phyloP scores from a whole-genome alignment of 1,139 yeast species.

The Nakaseomyces delphensis region DNA sequence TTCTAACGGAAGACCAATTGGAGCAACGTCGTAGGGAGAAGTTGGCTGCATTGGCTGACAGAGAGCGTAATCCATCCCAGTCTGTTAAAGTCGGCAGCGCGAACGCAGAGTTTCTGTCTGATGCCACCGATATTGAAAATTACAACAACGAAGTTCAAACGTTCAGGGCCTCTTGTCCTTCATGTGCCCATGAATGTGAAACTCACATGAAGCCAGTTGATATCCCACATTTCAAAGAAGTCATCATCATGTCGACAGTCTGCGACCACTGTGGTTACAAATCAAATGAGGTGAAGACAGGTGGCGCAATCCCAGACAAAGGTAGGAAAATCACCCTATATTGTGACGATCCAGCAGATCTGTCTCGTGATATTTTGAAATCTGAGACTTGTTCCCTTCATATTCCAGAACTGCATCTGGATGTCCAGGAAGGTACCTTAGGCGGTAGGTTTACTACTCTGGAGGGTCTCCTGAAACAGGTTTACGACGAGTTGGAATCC shows the following conservation, averaged over 20 bases:
- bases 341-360: constrained; percentile 87
- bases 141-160: constrained; percentile 84
- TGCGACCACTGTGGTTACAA: constrained; percentile 93
- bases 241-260: constrained; percentile 88
- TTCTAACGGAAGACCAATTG: constrained; percentile 70
- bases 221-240: constrained; percentile 97
- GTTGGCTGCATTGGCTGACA: constrained; percentile 32
- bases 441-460: constrained; percentile 98
- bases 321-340: constrained; percentile 69
- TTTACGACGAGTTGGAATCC: constrained; percentile 75
- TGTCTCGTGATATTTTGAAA: constrained; percentile 88
- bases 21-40: constrained; percentile 35
- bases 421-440: constrained; percentile 90
- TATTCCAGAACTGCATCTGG: constrained; percentile 83
- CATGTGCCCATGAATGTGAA: constrained; percentile 65
- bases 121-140: constrained; percentile 75
- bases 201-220: constrained; percentile 96
- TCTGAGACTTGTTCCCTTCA: constrained; percentile 84
- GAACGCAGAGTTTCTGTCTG: constrained; percentile 40
- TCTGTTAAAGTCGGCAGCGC: constrained; percentile 25
- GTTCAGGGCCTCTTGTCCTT: constrained; percentile 85
- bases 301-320: constrained; percentile 86
- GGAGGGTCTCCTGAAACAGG: constrained; percentile 87
- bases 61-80: constrained; percentile 42
- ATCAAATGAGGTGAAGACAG: constrained; percentile 96